Conservation (phyloP, 2,329 filamentous ascomycete genomes). For the Pseudogymnoascus sp. region DNA sequence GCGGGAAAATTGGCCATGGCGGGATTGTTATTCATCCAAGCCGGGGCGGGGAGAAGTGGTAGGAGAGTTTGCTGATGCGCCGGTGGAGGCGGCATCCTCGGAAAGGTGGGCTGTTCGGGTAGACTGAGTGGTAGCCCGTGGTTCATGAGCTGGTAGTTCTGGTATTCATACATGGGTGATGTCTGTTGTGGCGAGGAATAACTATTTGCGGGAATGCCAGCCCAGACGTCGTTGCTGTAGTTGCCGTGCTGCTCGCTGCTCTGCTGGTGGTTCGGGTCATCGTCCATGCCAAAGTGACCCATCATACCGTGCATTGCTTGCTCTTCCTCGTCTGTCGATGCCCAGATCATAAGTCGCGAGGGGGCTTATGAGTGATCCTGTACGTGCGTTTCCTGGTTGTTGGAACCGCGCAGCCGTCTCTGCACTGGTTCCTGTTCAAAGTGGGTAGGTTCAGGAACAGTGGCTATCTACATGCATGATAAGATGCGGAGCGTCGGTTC, state of each 20-base stretch:
- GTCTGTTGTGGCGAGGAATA: slow-evolving; percentile 52
- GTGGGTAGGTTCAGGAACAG: not conserved
- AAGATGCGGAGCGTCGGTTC: not conserved
- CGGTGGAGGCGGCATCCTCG: slow-evolving; percentile 50
- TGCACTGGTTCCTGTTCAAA: not conserved
- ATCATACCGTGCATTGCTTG: slow-evolving; percentile 32
- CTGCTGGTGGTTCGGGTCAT: slow-evolving; percentile 28
- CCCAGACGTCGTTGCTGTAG: slow-evolving; percentile 46
- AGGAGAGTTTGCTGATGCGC: slow-evolving; percentile 56
- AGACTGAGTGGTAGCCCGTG: slow-evolving; percentile 54
- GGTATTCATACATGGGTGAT: slow-evolving; percentile 64
- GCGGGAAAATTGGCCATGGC: slow-evolving; percentile 38
- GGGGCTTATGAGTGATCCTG: not conserved
- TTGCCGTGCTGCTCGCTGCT: slow-evolving; percentile 40
- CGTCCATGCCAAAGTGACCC: slow-evolving; percentile 31
- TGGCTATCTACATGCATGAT: not conserved
- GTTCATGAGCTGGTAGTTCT: slow-evolving; percentile 54
- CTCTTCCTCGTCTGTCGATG: not conserved
- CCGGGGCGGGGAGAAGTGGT: slow-evolving; percentile 56
- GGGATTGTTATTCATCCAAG: not conserved
- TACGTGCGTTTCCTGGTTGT: not conserved
- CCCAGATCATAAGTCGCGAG: not conserved
- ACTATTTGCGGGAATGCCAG: slow-evolving; percentile 40
- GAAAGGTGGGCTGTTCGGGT: slow-evolving; percentile 49
- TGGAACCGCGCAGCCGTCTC: not conserved